phyloP scores from a whole-genome alignment of 2,329 filamentous ascomycete species.

The Penicillium vulpinum region DNA sequence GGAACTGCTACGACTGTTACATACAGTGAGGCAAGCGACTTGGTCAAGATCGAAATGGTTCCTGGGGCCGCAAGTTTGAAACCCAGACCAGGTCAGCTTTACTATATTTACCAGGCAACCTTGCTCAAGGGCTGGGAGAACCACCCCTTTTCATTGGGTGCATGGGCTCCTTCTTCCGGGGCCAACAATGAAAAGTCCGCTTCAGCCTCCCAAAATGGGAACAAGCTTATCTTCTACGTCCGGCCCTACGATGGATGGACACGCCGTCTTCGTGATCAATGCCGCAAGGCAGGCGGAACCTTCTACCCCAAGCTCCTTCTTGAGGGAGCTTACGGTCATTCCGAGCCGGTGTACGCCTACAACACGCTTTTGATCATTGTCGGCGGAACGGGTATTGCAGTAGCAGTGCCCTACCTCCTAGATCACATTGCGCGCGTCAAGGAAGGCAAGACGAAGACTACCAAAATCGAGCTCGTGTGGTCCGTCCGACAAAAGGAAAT shows the following conservation, averaged over 20 bases:
- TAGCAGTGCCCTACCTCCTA: conserved; percentile 39
- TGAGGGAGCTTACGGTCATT: conserved; percentile 52
- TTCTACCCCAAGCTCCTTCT: conserved; percentile 41
- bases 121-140: conserved; percentile 47
- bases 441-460: conserved; percentile 1
- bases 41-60: conserved; percentile 27
- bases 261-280: conserved; percentile 22
- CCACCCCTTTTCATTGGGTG: conserved; percentile 49
- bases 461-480: conserved; percentile 19
- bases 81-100: conserved; percentile 42
- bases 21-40: neutral
- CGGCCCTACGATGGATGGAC: conserved; percentile 51
- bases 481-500: conserved; percentile 22
- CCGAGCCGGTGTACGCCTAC: conserved; percentile 40
- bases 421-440: conserved; percentile 19
- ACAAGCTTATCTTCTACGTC: conserved; percentile 40
- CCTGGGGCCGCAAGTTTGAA: conserved; percentile 33
- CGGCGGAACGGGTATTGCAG: conserved; percentile 30
- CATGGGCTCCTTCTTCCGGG: neutral
- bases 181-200: neutral
- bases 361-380: conserved; percentile 53
- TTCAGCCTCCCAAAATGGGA: neutral
- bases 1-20: neutral
- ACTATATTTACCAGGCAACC: conserved; percentile 49
- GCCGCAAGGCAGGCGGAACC: neutral